Evolutionary conservation across 2,329 filamentous ascomycete genomes (phyloP).

Genomic region (Claviceps pazoutovae): DNA sequence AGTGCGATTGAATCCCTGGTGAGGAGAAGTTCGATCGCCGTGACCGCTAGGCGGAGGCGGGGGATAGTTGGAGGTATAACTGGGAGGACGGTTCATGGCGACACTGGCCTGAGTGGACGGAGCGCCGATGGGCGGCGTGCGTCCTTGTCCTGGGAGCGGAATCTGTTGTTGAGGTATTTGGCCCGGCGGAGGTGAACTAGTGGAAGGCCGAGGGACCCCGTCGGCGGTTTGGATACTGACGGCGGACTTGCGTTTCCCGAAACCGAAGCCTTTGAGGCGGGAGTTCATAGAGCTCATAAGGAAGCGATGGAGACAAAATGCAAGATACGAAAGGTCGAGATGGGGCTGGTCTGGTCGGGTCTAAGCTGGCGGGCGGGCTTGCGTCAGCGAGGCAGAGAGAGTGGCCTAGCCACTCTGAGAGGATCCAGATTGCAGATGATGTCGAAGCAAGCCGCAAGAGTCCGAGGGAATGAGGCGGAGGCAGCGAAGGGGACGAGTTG

Average conservation of each 20-base stretch:
- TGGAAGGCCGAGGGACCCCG: slow-evolving; percentile 16
- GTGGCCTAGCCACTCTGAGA: neutral
- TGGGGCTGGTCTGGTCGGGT: neutral
- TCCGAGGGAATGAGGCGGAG: neutral
- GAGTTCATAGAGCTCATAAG: slow-evolving; percentile 67
- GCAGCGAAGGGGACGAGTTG: neutral
- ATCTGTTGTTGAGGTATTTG: slow-evolving; percentile 34
- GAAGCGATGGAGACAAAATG: slow-evolving; percentile 14
- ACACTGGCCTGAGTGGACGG: slow-evolving; percentile 32
- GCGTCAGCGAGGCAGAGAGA: neutral
- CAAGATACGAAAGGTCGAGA: neutral
- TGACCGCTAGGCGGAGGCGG: slow-evolving; percentile 27
- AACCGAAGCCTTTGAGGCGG: slow-evolving; percentile 66
- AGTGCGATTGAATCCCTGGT: slow-evolving; percentile 36
- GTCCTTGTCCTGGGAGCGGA: slow-evolving; percentile 18
- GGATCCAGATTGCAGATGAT: neutral
- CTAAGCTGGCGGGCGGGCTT: neutral
- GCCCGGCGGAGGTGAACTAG: slow-evolving; percentile 24
- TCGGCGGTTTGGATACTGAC: slow-evolving; percentile 42
- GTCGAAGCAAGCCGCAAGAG: neutral
- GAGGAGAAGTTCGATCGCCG: slow-evolving; percentile 40
- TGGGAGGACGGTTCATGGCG: slow-evolving; percentile 53
- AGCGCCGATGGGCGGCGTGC: slow-evolving; percentile 22
- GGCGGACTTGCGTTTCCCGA: slow-evolving; percentile 65
- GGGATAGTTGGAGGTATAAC: slow-evolving; percentile 45